Evolutionary conservation across 805 yeast species (phyloP).

Genomic region (Sungouiozyma intestinalis): DNA sequence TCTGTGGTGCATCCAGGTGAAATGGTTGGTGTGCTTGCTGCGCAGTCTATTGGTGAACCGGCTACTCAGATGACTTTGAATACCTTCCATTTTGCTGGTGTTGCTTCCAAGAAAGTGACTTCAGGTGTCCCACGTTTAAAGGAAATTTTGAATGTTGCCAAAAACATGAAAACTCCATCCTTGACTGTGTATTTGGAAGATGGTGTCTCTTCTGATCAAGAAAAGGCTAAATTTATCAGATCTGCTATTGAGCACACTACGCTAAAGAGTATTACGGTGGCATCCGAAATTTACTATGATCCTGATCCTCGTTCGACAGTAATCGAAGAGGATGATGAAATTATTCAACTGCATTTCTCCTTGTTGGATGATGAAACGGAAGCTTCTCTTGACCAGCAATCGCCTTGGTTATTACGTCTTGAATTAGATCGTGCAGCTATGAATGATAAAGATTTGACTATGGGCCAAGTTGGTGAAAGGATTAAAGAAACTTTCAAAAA

Average conservation of each 20-base stretch:
- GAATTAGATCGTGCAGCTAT: slow-evolving; percentile 97
- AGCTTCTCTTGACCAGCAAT: slow-evolving; percentile 84
- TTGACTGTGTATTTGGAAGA: slow-evolving; percentile 83
- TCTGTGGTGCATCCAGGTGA: slow-evolving; percentile 94
- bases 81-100: slow-evolving; percentile 98
- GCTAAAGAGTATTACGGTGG: slow-evolving; percentile 87
- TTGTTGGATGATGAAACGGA: slow-evolving; percentile 97
- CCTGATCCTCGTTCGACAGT: slow-evolving; percentile 98
- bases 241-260: slow-evolving; percentile 97
- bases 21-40: slow-evolving; percentile 97
- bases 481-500: slow-evolving; percentile 88
- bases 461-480: slow-evolving; percentile 97
- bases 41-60: slow-evolving; percentile 97
- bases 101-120: slow-evolving; percentile 89
- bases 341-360: slow-evolving; percentile 93
- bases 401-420: slow-evolving; percentile 95
- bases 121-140: slow-evolving; percentile 96
- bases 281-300: slow-evolving; percentile 93
- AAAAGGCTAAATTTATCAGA: slow-evolving; percentile 87
- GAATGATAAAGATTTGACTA: slow-evolving; percentile 94
- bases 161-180: slow-evolving; percentile 99
- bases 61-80: slow-evolving; percentile 97
- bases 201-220: slow-evolving; percentile 78
- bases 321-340: slow-evolving; percentile 91
- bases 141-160: slow-evolving; percentile 97